These are phyloP conservation scores for Phytopythium helicoides DNA, from an alignment of 352 stramenopile genomes.

Conservation along the genomic window DNA sequence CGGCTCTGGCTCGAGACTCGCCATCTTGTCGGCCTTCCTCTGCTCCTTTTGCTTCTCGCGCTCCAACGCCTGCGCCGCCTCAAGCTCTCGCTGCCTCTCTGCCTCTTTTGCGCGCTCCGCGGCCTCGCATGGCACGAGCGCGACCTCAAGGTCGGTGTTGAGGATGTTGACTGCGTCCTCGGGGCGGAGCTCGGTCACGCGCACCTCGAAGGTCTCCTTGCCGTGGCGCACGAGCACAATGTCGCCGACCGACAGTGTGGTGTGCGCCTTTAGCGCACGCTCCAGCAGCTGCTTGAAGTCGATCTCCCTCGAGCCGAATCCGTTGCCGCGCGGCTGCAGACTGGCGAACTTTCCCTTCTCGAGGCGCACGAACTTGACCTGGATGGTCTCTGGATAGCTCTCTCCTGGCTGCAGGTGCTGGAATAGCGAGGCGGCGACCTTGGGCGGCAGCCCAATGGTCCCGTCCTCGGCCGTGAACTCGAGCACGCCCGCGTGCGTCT, in stretches of 20 bases:
- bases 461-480: slow-evolving; percentile 81
- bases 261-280: slow-evolving; percentile 66
- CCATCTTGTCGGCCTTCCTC: slow-evolving; percentile 35
- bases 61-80: slow-evolving; percentile 21
- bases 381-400: slow-evolving; percentile 31
- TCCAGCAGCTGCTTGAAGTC: slow-evolving; percentile 84
- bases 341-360: slow-evolving; percentile 66
- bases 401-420: neutral
- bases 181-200: slow-evolving; percentile 54
- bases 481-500: slow-evolving; percentile 73
- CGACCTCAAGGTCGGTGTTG: slow-evolving; percentile 83
- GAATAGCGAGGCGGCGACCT: slow-evolving; percentile 72
- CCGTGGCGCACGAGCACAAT: slow-evolving; percentile 75
- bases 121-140: slow-evolving; percentile 67
- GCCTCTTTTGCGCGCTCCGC: slow-evolving; percentile 34
- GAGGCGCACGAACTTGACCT: slow-evolving; percentile 72
- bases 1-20: slow-evolving; percentile 34
- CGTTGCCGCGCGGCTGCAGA: slow-evolving; percentile 61
- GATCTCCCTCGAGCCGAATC: slow-evolving; percentile 74
- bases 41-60: slow-evolving; percentile 35
- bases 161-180: slow-evolving; percentile 65
- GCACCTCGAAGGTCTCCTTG: slow-evolving; percentile 70
- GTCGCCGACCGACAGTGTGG: slow-evolving; percentile 75
- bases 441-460: slow-evolving; percentile 72
- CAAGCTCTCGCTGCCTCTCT: slow-evolving; percentile 31